phyloP scores from a whole-genome alignment of 805 yeast genomes.

The Candida maltosa region DNA sequence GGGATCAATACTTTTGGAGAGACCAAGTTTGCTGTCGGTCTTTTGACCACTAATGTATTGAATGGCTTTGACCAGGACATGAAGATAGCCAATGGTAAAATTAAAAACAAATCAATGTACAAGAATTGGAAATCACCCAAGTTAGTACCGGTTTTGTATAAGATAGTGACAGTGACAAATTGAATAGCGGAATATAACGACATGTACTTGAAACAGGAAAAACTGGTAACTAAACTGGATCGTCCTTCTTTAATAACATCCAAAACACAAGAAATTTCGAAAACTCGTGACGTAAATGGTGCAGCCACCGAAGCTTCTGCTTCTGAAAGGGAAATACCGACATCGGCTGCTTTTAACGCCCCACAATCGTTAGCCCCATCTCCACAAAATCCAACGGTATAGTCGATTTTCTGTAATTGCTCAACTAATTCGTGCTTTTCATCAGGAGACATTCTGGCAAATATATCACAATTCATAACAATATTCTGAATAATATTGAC shows the following conservation, averaged over 20 bases:
- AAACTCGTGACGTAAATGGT: constrained; percentile 87
- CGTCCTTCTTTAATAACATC: constrained; percentile 93
- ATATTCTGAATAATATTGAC: constrained; percentile 44
- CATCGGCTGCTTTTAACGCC: constrained; percentile 95
- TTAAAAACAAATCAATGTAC: constrained; percentile 86
- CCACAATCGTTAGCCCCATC: constrained; percentile 99
- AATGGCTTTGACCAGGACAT: constrained; percentile 97
- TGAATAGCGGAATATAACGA: constrained; percentile 95
- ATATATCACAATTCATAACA: constrained; percentile 70
- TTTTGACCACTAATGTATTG: constrained; percentile 53
- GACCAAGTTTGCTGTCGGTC: constrained; percentile 93
- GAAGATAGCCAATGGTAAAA: constrained; percentile 91
- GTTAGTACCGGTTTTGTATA: constrained; percentile 86
- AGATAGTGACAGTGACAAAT: constrained; percentile 78
- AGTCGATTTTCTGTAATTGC: constrained; percentile 77
- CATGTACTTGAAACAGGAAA: constrained; percentile 97
- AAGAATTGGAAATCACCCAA: constrained; percentile 95
- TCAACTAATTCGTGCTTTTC: constrained; percentile 95
- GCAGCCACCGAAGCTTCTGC: constrained; percentile 99
- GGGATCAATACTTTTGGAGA: constrained; percentile 86
- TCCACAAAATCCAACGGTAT: constrained; percentile 96
- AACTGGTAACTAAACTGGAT: constrained; percentile 90
- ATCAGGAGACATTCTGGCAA: constrained; percentile 98
- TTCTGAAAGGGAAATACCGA: constrained; percentile 91
- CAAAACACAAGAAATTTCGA: constrained; percentile 89